A percentile compares a stretch with the other conserved stretches of the same genome.
Evolutionary conservation across 768 basidiomycete genomes (phyloP).

Genomic region (Multifurca ochricompacta): DNA sequence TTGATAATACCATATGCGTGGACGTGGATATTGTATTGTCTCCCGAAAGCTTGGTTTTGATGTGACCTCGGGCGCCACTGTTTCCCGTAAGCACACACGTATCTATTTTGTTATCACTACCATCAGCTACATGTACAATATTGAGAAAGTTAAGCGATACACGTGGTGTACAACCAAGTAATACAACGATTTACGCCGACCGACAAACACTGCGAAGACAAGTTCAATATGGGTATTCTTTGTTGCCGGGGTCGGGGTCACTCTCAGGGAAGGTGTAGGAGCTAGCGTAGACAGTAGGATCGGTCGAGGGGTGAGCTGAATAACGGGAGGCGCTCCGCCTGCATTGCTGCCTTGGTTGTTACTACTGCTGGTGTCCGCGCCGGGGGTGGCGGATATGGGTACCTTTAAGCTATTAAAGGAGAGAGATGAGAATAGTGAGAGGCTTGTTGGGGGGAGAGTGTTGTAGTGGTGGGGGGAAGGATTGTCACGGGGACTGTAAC

Average conservation of each 20-base stretch:
- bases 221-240: not conserved
- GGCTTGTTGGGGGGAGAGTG: conserved; percentile 38
- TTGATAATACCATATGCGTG: conserved; percentile 17
- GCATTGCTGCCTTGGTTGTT: not conserved
- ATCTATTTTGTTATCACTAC: no score
- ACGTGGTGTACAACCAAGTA: no score
- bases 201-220: not conserved
- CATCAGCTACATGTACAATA: no score
- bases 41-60: not conserved
- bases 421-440: conserved; percentile 17
- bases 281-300: not conserved
- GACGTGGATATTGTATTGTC: not conserved
- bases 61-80: no score
- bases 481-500: conserved; percentile 21
- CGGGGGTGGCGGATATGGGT: conserved; percentile 32
- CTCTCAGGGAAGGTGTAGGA: not conserved
- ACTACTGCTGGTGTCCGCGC: not conserved
- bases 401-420: conserved; percentile 22
- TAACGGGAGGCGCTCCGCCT: not conserved
- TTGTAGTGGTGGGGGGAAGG: conserved; percentile 33
- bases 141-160: no score
- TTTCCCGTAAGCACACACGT: not conserved
- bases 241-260: not conserved
- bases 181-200: not conserved
- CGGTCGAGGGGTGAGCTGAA: conserved; percentile 1